These are phyloP conservation scores for Beauveria bassiana DNA, from an alignment of 2,329 filamentous ascomycete genomes.

Conservation along the genomic window DNA sequence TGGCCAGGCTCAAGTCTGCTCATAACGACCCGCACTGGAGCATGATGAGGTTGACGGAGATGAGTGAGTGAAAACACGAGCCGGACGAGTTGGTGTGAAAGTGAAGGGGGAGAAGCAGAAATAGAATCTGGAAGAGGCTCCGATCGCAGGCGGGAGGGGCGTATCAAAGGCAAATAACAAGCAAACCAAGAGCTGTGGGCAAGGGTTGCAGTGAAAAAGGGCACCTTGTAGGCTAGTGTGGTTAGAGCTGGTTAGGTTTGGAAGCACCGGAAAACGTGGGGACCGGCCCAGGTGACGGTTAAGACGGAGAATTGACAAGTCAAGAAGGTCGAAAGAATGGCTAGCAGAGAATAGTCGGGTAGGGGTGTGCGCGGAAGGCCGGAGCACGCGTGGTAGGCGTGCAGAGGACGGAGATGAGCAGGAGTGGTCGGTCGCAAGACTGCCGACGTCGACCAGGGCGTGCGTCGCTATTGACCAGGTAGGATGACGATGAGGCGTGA, in stretches of 20 bases:
- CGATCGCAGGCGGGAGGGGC: slow-evolving; percentile 10
- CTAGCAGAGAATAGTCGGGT: background rate
- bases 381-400: background rate
- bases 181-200: slow-evolving; percentile 12
- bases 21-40: slow-evolving; percentile 30
- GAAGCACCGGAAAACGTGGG: slow-evolving; percentile 7
- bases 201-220: slow-evolving; percentile 17
- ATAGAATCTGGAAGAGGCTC: slow-evolving; percentile 9
- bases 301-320: slow-evolving; percentile 5
- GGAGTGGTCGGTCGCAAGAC: background rate
- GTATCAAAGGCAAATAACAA: slow-evolving; percentile 1
- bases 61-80: slow-evolving; percentile 9
- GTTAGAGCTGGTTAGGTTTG: slow-evolving; percentile 15
- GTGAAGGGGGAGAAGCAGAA: slow-evolving; percentile 4
- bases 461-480: background rate
- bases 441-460: background rate
- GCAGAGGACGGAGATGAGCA: background rate
- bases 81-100: background rate
- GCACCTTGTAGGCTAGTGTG: slow-evolving; percentile 19
- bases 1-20: slow-evolving; percentile 23
- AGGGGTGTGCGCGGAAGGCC: slow-evolving; percentile 1
- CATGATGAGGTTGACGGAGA: slow-evolving; percentile 20
- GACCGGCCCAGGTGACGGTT: background rate
- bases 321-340: background rate
- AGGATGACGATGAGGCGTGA: background rate